Evolutionary conservation across 2,329 filamentous ascomycete genomes (phyloP), one percentile per base, ranked within the genome.

Genomic region (Simplicillium sp.): DNA sequence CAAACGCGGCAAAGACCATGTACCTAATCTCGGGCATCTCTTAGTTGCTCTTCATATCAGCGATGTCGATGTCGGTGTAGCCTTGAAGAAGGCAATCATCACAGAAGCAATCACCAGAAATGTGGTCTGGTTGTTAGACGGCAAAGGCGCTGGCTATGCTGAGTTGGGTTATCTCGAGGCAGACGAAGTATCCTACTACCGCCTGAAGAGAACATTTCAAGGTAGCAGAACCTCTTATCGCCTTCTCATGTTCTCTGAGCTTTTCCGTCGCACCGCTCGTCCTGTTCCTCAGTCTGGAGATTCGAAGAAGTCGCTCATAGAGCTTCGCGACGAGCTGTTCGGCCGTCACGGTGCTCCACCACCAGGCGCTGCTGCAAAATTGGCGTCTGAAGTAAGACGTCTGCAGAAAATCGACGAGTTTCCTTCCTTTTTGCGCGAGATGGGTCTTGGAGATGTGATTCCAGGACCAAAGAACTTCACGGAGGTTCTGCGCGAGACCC

Each of bases 191-290:
- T 72, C 67, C 2, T 43, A 56, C 1, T 72, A 73, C 48, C 67
- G 70, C 9, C 58, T 74, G 1, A 44, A 57, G 36, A 61, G 62
- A 46, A 73, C 67, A 0, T 74, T 71, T 48, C 50, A 61, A 12
- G 68, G 64, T 12, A 64, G 59, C 15, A 58, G 54, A 20, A 71
- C 66, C 1, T 70, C 66, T 0, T 73, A 73, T 49, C 63, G 67
- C 2, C 60, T 73, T 4, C 58, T 74, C 18, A 73, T 74, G 69
- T 71, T 75, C 54, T 62, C 66, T 9, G 67, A 69, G 42, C 57
- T 73, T 12, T 73, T 74, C 53, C 64, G 64, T 9, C 61, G 54
- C 37, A 65, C 61, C 1, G 67, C 65, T 3, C 60, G 68, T 3
- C 59, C 59, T 1, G 54, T 48, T 14, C 20, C 20, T n/a, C n/a